Evolutionary conservation across 805 yeast species (phyloP), one percentile per base, ranked within the genome.

Genomic region (Kodamaea hsintzibuensis): DNA sequence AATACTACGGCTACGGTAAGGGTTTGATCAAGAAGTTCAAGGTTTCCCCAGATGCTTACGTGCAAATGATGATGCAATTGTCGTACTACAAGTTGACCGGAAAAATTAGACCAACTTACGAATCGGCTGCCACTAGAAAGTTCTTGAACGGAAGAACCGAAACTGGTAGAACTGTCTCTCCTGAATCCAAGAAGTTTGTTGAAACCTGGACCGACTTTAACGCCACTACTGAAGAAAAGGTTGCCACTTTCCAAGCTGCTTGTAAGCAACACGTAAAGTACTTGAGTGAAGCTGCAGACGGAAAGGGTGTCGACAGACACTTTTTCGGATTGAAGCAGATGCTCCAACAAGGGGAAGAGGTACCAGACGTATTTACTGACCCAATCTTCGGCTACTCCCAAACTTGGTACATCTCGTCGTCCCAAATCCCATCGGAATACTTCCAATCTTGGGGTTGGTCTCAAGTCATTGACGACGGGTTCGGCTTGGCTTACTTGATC

Each of bases 371-470:
- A 48, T 91, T 85, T 79, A 68, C 76, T 18, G 96, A 93, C 70
- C 89, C 96, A 12, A 76, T 89, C 59, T 90, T 81, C 68, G 70
- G 76, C 48, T 93, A 90, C 75, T 86, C 96, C 5, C 76, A 84
- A 33, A 82, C 89, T 46, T 93, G 99, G 99, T 85, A 81, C 69
- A 70, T 93, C 50, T 88, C 96, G 16, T 84, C 97, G 2, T 91
- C 97, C 1, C 98, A 93, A 72, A 79, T 93, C 60, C 88, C 95
- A 7, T 88, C 96, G 4, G 79, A 75, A 59, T 78, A 78, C 70
- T 89, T 91, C 73, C 91, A 91, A 68, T 92, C 96, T 45, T 93
- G 92, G 80, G 99, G 99, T 35, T 93, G 91, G 90, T 83, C 97
- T 16, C 96, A 96, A 70, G 98, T 95, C 49, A 85, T 88, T 62